Percentiles rank a stretch among this genome's conserved stretches.
phyloP scores from a whole-genome alignment of 768 basidiomycete genomes.

The Obba rivulosa region DNA sequence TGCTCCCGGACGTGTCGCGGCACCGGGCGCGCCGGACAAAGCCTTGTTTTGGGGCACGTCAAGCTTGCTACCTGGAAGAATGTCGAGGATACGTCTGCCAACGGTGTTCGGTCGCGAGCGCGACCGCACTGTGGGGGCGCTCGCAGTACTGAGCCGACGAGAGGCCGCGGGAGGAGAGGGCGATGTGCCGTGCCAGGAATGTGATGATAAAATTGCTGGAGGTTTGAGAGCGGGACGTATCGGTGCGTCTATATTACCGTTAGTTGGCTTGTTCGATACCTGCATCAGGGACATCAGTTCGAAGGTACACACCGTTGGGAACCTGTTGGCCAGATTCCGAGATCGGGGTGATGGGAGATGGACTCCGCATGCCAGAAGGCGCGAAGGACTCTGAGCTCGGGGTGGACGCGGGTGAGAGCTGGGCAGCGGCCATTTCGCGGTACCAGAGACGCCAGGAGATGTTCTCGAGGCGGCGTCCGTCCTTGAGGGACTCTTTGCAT shows the following conservation, averaged over 20 bases:
- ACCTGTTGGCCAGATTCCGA: conserved; percentile 17
- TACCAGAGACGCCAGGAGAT: conserved; percentile 86
- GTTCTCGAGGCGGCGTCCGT: conserved; percentile 82
- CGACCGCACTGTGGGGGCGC: conserved; percentile 17
- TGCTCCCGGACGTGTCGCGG: background rate
- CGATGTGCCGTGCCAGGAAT: conserved; percentile 22
- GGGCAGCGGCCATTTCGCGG: conserved; percentile 46
- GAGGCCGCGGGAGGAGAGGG: conserved; percentile 6
- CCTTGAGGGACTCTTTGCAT: conserved; percentile 72
- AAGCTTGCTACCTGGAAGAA: conserved; percentile 42
- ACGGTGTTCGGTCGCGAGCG: conserved; percentile 23
- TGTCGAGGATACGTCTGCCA: conserved; percentile 52
- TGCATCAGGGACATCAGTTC: background rate
- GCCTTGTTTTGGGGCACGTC: conserved; percentile 18
- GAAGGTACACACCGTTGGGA: conserved; percentile 15
- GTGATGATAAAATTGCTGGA: conserved; percentile 1
- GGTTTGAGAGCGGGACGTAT: no score
- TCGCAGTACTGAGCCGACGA: conserved; percentile 26
- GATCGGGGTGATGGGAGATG: conserved; percentile 26
- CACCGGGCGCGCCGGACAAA: conserved; percentile 11
- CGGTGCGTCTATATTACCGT: no score
- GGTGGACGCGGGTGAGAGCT: conserved; percentile 24
- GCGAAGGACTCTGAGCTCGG: conserved; percentile 24
- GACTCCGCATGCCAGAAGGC: conserved; percentile 17
- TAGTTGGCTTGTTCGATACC: no score